Base-by-base conservation (phyloP, 495 filamentous ascomycete species). In the Astrothelium macrocarpum region DNA sequence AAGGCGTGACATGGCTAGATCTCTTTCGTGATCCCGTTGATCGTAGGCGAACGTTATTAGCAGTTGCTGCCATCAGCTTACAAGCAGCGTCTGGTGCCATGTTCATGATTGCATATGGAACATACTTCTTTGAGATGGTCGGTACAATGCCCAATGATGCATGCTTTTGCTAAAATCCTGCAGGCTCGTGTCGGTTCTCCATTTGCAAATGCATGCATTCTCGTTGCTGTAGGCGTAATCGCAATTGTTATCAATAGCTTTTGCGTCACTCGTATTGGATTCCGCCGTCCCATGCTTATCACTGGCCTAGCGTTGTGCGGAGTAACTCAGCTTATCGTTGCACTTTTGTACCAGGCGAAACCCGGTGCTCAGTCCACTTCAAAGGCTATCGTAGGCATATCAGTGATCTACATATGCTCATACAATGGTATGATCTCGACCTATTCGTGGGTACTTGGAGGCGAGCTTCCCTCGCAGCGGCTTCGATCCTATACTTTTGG, bases 81-180 rank as follows among this genome's bases (percentile, higher is more conserved):
- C 83, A 85, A 64, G 83, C 82, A 18, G 82, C 82, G 1, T 81
- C 78, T 0, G 84, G 84, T 1, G 77, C 80, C 26, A 86, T 85
- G 81, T 86, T 79, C 68, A 80, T 85, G 71, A 85, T 86, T 59
- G 36, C 25, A 43, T 87, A 85, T 67, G 81, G 82, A 59, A 84
- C 84, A 1, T 87, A 86, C 70, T 87, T 86, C 76, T 84, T 87
- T 70, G 77, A 80, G 66, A 87, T 87, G 80, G 81, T 83, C 32
- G 75, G 80, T 56, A 49, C 29, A 20, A 29, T 28, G 5, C 20
- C 5, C 5, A 9, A 28, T 25, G 16, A 26, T 9, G 25, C 16
- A 9, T 9, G 25, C 12, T 29, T 4, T 29, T 16, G n/a, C 5
- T 3, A n/a, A 28, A 29, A 56, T 29, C 29, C 29, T 4, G 7